Conservation (phyloP, 208 protist genomes). For the Leishmania aethiopica region DNA sequence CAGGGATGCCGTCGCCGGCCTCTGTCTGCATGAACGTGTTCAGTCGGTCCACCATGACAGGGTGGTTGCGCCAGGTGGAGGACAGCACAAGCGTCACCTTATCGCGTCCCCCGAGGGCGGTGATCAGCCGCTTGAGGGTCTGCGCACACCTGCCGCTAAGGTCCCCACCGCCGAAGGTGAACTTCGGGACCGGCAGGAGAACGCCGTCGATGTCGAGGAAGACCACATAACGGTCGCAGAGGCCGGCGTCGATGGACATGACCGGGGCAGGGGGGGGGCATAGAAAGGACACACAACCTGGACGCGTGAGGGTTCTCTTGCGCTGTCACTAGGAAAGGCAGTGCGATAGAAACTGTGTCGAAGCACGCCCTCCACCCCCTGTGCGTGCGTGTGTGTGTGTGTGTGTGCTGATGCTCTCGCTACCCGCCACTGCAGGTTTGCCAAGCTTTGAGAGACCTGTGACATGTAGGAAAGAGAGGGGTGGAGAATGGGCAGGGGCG, state of each 20-base stretch:
- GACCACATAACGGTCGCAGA: constrained; percentile 66
- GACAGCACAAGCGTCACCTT: constrained; percentile 84
- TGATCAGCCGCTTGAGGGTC: constrained; percentile 50
- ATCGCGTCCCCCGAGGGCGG: constrained; percentile 40
- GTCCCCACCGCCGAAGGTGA: constrained; percentile 84
- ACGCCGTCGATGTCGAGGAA: constrained; percentile 90
- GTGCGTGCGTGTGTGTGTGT: not conserved
- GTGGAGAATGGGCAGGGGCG: not conserved
- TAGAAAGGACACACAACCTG: not conserved
- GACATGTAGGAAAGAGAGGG: not conserved
- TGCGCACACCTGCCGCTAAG: constrained; percentile 57
- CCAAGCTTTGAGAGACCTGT: not conserved
- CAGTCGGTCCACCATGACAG: constrained; percentile 65
- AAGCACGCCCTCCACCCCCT: not conserved
- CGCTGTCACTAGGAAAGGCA: not conserved
- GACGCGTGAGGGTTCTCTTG: not conserved
- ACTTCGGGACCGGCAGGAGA: constrained; percentile 77
- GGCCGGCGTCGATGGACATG: constrained; percentile 32
- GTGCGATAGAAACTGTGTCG: not conserved
- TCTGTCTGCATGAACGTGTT: constrained; percentile 59
- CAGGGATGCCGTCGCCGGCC: constrained; percentile 42
- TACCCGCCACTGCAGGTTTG: not conserved
- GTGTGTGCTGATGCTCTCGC: not conserved
- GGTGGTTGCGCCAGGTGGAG: constrained; percentile 84
- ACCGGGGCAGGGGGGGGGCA: not conserved